Percentiles rank a stretch among this genome's conserved stretches.
Conservation (phyloP, 192 early-diverging fungal genomes). For the Fimicolochytrium jonesii region DNA sequence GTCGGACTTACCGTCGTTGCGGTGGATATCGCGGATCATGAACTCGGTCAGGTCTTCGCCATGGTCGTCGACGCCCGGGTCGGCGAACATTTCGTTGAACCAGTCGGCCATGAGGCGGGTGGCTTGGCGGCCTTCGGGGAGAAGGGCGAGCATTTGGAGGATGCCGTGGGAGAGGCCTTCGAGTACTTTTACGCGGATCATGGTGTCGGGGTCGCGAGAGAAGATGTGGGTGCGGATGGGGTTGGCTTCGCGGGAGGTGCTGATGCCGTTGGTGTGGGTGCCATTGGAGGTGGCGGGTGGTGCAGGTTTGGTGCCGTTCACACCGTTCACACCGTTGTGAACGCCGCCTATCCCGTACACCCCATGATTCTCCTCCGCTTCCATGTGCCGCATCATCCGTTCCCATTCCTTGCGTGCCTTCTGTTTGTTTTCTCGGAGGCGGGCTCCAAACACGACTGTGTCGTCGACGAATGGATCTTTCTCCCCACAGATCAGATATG, state of each 20-base stretch:
- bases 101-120: conserved; percentile 36
- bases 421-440: conserved; percentile 78
- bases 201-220: conserved; percentile 41
- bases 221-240: conserved; percentile 37
- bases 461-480: conserved; percentile 98
- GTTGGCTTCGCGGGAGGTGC: neutral
- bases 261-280: conserved; percentile 5
- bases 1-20: neutral
- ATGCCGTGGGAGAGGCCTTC: conserved; percentile 63
- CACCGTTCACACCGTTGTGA: neutral
- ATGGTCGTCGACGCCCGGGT: conserved; percentile 25
- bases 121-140: conserved; percentile 65
- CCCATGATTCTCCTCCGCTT: too few relatives aligned
- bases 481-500: conserved; percentile 88
- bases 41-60: conserved; percentile 28
- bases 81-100: conserved; percentile 37
- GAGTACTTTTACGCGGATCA: conserved; percentile 66
- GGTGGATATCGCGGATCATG: conserved; percentile 19
- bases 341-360: too few relatives aligned
- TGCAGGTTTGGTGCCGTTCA: neutral
- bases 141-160: conserved; percentile 63
- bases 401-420: conserved; percentile 46
- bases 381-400: conserved; percentile 24
- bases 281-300: neutral
- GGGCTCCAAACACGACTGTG: conserved; percentile 84